phyloP scores from a whole-genome alignment of 192 early-diverging fungal genomes.

The Chytriomyces hyalinus region DNA sequence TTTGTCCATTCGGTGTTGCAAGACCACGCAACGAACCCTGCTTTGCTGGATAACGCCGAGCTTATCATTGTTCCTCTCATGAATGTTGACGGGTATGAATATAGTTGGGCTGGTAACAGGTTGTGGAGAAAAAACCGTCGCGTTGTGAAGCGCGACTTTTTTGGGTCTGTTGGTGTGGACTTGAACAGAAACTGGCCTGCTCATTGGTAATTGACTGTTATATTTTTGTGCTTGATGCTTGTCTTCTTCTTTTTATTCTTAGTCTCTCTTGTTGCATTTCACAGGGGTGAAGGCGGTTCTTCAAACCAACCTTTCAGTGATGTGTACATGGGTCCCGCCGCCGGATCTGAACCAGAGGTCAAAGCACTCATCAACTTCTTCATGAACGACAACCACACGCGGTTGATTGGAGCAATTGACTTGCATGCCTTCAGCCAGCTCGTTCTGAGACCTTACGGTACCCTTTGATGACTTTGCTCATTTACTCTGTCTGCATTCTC shows the following conservation, averaged over 20 bases:
- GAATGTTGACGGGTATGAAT: slow-evolving; percentile 67
- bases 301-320: slow-evolving; percentile 55
- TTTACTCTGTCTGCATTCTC: slow-evolving; percentile 16
- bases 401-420: slow-evolving; percentile 63
- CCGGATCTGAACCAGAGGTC: slow-evolving; percentile 58
- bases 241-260: slow-evolving; percentile 48
- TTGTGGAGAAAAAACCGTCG: slow-evolving; percentile 68
- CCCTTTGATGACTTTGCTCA: slow-evolving; percentile 23
- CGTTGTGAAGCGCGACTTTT: slow-evolving; percentile 29
- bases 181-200: slow-evolving; percentile 63
- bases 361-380: slow-evolving; percentile 56
- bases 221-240: slow-evolving; percentile 43
- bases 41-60: slow-evolving; percentile 53
- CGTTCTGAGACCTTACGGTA: slow-evolving; percentile 62
- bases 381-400: slow-evolving; percentile 44
- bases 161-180: slow-evolving; percentile 35
- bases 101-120: slow-evolving; percentile 52
- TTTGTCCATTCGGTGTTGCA: slow-evolving; percentile 49
- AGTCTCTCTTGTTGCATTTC: background rate
- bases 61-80: slow-evolving; percentile 62
- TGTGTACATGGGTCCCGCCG: slow-evolving; percentile 54
- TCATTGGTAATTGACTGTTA: slow-evolving; percentile 42
- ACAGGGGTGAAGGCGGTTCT: slow-evolving; percentile 62
- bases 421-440: slow-evolving; percentile 66
- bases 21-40: slow-evolving; percentile 50